Evolutionary conservation across 768 basidiomycete genomes (phyloP).

Genomic region (Pisolithus albus): DNA sequence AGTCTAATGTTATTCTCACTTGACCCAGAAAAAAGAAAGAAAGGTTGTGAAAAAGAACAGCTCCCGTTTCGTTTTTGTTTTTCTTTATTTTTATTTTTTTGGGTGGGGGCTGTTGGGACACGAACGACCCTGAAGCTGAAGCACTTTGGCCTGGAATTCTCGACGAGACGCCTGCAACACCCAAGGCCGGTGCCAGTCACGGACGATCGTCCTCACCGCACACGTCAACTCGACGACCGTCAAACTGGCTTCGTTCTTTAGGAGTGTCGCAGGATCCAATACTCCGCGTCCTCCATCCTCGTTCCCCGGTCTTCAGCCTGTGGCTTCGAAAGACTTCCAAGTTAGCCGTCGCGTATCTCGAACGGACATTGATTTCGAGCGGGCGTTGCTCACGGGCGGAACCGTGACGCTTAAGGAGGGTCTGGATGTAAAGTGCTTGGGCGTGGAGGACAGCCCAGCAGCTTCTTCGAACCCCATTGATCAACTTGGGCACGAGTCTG

Average conservation of each 20-base stretch:
- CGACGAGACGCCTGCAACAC: constrained; percentile 1
- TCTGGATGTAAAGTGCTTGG: constrained; percentile 61
- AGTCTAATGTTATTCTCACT: constrained; percentile 26
- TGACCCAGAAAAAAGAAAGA: constrained; percentile 24
- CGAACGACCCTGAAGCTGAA: background rate
- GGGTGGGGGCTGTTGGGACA: background rate
- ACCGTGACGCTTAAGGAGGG: constrained; percentile 69
- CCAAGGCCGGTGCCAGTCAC: background rate
- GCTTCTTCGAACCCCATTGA: constrained; percentile 12
- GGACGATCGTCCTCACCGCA: no score
- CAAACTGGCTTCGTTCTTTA: constrained; percentile 67
- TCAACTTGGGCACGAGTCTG: constrained; percentile 30
- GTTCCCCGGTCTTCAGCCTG: constrained; percentile 50
- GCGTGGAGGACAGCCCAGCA: constrained; percentile 43
- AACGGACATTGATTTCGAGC: constrained; percentile 77
- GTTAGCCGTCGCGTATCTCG: constrained; percentile 55
- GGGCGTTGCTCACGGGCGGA: constrained; percentile 57
- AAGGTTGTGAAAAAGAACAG: background rate
- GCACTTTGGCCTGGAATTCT: no score
- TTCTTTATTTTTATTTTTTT: no score
- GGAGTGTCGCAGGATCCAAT: constrained; percentile 36
- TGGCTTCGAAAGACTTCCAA: constrained; percentile 44
- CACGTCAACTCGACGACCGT: constrained; percentile 3
- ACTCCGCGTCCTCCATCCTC: constrained; percentile 42
- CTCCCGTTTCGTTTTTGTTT: no score